A percentile compares a stretch with the other conserved stretches of the same genome.
These are phyloP conservation scores for Chlamydomonas schloesseri DNA, from an alignment of 139 green algal genomes.

Conservation along the genomic window DNA sequence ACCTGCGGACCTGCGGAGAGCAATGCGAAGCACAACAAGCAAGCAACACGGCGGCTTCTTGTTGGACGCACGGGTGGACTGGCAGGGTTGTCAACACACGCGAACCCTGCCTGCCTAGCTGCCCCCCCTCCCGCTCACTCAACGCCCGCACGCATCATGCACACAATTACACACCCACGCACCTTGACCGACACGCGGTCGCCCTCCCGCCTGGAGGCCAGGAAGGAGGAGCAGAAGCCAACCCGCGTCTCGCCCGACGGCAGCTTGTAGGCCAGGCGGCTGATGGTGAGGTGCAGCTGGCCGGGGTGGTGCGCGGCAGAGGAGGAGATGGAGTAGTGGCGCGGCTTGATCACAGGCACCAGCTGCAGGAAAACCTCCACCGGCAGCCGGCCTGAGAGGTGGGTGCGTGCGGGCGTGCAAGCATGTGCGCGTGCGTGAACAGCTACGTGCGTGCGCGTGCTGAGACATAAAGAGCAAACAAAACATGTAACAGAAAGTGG, in stretches of 20 bases:
- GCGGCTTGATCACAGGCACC: slow-evolving; percentile 36
- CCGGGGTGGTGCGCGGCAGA: neutral
- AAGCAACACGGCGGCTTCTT: too few relatives aligned
- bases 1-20: too few relatives aligned
- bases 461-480: too few relatives aligned
- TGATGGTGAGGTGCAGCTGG: slow-evolving; percentile 20
- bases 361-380: slow-evolving; percentile 36
- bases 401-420: neutral
- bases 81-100: too few relatives aligned
- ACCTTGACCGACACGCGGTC: neutral
- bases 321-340: slow-evolving; percentile 48
- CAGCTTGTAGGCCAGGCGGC: slow-evolving; percentile 29
- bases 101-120: too few relatives aligned
- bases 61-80: too few relatives aligned
- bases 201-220: neutral
- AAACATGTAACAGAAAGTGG: too few relatives aligned
- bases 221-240: slow-evolving; percentile 45
- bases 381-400: neutral
- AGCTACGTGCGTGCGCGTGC: too few relatives aligned
- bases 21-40: too few relatives aligned
- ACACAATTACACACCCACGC: neutral
- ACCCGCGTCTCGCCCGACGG: neutral
- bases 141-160: neutral
- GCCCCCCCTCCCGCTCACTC: neutral
- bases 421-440: too few relatives aligned